Base-by-base conservation (phyloP, 2,329 filamentous ascomycete genomes). In the Colletotrichum godetiae region DNA sequence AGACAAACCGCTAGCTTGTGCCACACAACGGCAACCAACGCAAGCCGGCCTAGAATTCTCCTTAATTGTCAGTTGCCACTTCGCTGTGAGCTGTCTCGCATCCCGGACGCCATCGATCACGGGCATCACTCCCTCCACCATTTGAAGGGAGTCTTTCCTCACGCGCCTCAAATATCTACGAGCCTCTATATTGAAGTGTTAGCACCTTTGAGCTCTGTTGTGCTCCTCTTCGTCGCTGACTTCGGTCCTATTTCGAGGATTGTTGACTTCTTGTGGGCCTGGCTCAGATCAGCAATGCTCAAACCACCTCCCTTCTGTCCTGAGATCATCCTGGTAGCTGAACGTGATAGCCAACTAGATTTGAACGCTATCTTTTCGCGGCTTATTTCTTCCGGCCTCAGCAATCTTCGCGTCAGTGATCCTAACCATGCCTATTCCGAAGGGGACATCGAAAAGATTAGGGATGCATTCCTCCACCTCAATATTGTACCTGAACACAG, bases 181-280 rank as follows among this genome's bases (percentile, higher is more conserved):
- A 63, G 60, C n/a, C 49, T 63, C 22, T 63, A 63, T 10, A 63
- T 29, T 31, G 60, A 63, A 37, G 15, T 63, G 22, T 22, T 63
- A 29, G 60, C 37, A 13, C 60, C 60, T 5, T 63, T 63, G 1
- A 63, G 60, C 37, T 52, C 35, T 22, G 60, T 63, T 31, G 35
- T 63, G 10, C 33, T 63, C 31, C 60, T 63, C 3, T 63, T 63
- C 29, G 35, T 63, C 27, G 29, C 37, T 19, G 60, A 63, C 15
- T 63, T 63, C 19, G 11, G 60, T 31, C 3, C 42, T 10, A 15
- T 37, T n/a, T 27, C 60, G 29, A 49, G 49, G 53, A n/a, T 63
- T n/a, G 22, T 63, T 24, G 35, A 63, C 37, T 63, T 63, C 24
- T 22, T 63, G 8, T 49, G 24, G 49, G 37, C 35, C 5, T 63